Base-by-base conservation (phyloP, 2,329 filamentous ascomycete genomes). In the Lithohypha guttulata region DNA sequence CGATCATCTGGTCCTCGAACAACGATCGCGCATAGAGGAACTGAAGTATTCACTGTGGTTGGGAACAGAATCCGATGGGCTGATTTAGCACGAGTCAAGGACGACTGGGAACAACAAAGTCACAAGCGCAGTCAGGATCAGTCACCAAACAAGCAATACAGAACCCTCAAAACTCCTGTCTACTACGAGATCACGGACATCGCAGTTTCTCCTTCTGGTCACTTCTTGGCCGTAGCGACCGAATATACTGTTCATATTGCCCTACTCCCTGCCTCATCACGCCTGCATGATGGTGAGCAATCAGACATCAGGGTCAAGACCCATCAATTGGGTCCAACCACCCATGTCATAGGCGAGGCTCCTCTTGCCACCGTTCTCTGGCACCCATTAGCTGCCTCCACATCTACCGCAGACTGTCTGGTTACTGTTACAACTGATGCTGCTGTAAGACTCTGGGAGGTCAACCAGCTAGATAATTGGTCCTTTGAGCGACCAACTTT, bases 1-100 rank as follows among this genome's bases (percentile, higher is more conserved):
- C 5, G 13, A 17, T 14, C 42, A 10, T 6, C 37, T 10, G 35
- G 37, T 45, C 48, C 54, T 31, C 60, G 57, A 14, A 66, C 65
- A 47, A 86, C 78, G 1, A 79, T 96, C 52, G 87, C 86, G 7
- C 77, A 75, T 34, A 72, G 89, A 43, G 86, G 83, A 11, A 85
- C 83, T 1, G 87, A 98, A 54, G 67, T 96, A 7, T 96, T 96
- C 56, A 78, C 85, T 9, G 87, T 86, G 14, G 79, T 82, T 27
- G 87, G 87, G 34, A 87, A 81, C 52, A 84, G 96, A 60, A 81
- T 98, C 45, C 74, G 87, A 59, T 98, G 91, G 86, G 80, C 83
- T 7, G 84, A 94, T 60, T 64, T 98, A 40, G 75, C 77, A 36
- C 75, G 79, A 43, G 60, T 96, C 54, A 93, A 93, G 64, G 82